phyloP scores from a whole-genome alignment of 257 asterid species.

The Nicotiana sylvestris region DNA sequence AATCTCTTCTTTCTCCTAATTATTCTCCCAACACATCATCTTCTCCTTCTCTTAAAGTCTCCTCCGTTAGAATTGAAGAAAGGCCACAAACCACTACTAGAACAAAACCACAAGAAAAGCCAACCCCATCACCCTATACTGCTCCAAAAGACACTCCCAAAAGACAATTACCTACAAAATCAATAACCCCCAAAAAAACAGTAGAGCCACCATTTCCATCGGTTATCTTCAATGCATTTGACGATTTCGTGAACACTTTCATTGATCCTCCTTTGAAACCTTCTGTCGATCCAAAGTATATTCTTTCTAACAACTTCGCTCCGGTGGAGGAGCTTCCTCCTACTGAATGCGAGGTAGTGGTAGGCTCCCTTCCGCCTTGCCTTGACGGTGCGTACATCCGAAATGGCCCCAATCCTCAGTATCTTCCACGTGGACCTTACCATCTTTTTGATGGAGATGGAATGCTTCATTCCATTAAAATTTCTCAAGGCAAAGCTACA shows the following conservation, averaged over 20 bases:
- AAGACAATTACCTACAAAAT: conserved; percentile 19
- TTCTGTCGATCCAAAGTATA: conserved; percentile 44
- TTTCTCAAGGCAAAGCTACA: conserved; percentile 47
- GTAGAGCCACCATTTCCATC: neutral
- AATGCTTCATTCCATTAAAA: conserved; percentile 66
- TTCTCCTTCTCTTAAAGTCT: conserved; percentile 12
- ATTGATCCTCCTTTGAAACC: conserved; percentile 20
- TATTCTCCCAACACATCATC: conserved; percentile 7
- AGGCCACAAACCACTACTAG: conserved; percentile 24
- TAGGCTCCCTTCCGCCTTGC: conserved; percentile 54
- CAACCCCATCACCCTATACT: conserved; percentile 3
- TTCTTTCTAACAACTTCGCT: conserved; percentile 51
- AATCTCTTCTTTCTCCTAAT: conserved; percentile 6
- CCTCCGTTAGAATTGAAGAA: conserved; percentile 40
- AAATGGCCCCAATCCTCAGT: conserved; percentile 82
- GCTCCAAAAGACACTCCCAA: neutral
- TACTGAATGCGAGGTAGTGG: conserved; percentile 44
- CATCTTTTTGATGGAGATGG: conserved; percentile 86
- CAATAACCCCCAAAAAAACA: neutral
- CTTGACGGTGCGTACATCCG: conserved; percentile 78
- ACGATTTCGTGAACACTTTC: conserved; percentile 38
- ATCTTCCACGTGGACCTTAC: conserved; percentile 72
- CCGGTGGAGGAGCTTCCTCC: conserved; percentile 74
- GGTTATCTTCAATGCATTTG: conserved; percentile 29
- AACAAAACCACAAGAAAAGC: conserved; percentile 16